Conservation (phyloP, 768 basidiomycete species). For the Mycena metata region DNA sequence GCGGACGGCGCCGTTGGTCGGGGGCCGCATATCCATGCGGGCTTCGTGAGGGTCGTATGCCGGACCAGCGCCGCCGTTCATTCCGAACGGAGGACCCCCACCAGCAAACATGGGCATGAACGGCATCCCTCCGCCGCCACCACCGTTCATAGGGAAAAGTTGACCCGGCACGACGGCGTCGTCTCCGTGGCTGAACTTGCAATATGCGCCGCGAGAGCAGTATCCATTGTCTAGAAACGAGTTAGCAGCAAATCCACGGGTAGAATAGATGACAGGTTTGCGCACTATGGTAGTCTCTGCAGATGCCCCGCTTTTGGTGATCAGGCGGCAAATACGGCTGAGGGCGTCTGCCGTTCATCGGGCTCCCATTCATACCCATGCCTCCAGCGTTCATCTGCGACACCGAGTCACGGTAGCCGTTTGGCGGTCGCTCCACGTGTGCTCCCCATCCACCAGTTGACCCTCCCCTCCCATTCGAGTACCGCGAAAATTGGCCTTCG, state of each 20-base stretch:
- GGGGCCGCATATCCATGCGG: conserved; percentile 84
- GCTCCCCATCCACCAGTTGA: conserved; percentile 36
- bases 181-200: conserved; percentile 94
- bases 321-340: conserved; percentile 80
- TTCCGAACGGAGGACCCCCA: conserved; percentile 68
- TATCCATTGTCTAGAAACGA: conserved; percentile 82
- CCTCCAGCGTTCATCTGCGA: conserved; percentile 53
- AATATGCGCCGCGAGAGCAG: conserved; percentile 88
- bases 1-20: conserved; percentile 50
- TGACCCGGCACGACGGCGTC: conserved; percentile 85
- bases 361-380: conserved; percentile 55
- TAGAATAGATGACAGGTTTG: conserved; percentile 33
- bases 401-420: conserved; percentile 38
- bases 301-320: conserved; percentile 82
- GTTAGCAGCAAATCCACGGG: conserved; percentile 19
- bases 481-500: conserved; percentile 79
- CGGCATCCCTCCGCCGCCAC: conserved; percentile 56
- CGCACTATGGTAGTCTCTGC: conserved; percentile 95
- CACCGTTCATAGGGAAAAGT: conserved; percentile 69
- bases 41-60: conserved; percentile 86
- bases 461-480: conserved; percentile 56
- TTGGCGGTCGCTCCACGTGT: conserved; percentile 47
- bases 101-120: conserved; percentile 80
- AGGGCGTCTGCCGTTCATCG: conserved; percentile 62
- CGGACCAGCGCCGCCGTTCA: conserved; percentile 56